Base-by-base conservation (phyloP, 768 basidiomycete species). In the Xerocomellus chrysenteron region DNA sequence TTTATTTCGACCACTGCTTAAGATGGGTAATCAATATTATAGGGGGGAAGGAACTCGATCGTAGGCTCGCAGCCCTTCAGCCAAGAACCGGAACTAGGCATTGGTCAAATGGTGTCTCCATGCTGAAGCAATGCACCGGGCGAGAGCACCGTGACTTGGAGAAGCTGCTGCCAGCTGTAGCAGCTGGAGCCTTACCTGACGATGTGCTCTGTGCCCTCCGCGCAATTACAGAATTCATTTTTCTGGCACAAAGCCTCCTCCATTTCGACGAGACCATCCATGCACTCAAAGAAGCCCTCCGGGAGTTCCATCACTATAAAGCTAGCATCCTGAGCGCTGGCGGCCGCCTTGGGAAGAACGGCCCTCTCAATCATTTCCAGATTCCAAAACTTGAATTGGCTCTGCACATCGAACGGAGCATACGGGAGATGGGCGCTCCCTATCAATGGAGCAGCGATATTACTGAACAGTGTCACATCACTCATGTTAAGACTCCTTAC, bases 161-260 rank as follows among this genome's bases (percentile, higher is more conserved):
- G 30, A 60, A 49, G 24, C 8, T 60, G 2, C 51, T 57, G 5
- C n/a, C 37, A 2, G 43, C 11, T 3, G 40, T 52, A 12, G 16
- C 43, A 36, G 42, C 33, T 0, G 43, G 51, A 4, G 70, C 64
- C 44, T 67, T 72, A 12, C 56, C 71, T 1, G 19, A 47, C 5
- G 12, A 57, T 0, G 72, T 78, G 47, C 59, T 78, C 10, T 54
- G 56, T 35, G 70, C 73, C 3, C 41, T 80, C 26, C 65, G 68
- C 2, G 62, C 74, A 3, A 66, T 77, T 4, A 61, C 73, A 2
- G 74, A 79, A 50, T 78, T 79, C 48, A 65, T 67, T 14, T 78
- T 73, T 49, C 60, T 71, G 2, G 69, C 68, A 0, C 78, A 79
- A 57, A 50, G 65, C 0, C 62, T 49, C 2, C 10, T 17, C 16